Evolutionary conservation across 169 alveolate species (phyloP), one percentile per base, ranked within the genome.

Genomic region (Miamiensis avidus): DNA sequence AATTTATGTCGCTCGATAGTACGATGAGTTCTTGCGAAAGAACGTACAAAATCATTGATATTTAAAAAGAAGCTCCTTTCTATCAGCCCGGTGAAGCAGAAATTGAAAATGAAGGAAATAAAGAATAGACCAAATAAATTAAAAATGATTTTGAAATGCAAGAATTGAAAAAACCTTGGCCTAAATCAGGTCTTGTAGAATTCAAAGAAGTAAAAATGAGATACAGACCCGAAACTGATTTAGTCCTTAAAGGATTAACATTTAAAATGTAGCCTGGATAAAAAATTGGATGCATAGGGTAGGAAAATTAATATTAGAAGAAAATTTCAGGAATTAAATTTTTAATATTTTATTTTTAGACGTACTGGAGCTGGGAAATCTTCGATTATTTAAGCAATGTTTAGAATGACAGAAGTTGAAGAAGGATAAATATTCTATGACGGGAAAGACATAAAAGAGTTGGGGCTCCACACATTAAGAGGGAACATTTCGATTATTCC

Each of bases 291-390:
- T 49, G 69, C 69, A 49, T 49, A 49, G 69, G 69, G 69, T 49
- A 49, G 4, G 20, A 49, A n/a, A n/a, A 49, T 11, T 49, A 49
- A 49, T 11, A 49, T 11, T 49, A 49, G 20, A 49, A 49, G 20
- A 49, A 11, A 4, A 49, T 49, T 49, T 49, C 20, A 49, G 20
- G n/a, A n/a, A n/a, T n/a, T n/a, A n/a, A n/a, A n/a, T n/a, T n/a
- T n/a, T n/a, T 49, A 49, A 49, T 11, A 49, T 11, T 49, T 49
- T 11, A 74, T 82, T 15, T 76, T 82, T 69, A 77, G 89, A 0
- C 75, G 89, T 33, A 85, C 89, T 34, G 89, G 89, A 0, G 89
- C 89, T 34, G 89, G 89, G 4, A 85, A 85, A 74, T 85, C 89
- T 28, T 78, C 89, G 16, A 85, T 85, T 73, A 33, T 85, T 33